These are phyloP conservation scores for Astrothelium macrocarpum DNA, from an alignment of 495 filamentous ascomycete genomes.

Conservation along the genomic window DNA sequence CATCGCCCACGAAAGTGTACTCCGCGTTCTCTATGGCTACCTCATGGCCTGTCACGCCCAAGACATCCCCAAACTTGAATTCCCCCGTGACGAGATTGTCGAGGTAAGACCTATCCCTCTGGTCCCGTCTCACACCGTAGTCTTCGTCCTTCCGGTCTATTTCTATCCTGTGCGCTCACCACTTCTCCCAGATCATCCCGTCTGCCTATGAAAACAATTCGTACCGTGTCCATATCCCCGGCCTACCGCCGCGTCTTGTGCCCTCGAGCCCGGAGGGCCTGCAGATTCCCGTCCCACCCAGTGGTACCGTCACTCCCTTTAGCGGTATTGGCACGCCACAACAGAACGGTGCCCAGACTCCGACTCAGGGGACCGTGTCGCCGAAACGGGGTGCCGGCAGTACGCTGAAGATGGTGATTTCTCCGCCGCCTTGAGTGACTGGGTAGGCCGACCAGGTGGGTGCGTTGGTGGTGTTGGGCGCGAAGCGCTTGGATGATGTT, in stretches of 20 bases:
- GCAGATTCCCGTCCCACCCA: slow-evolving; percentile 65
- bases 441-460: no score
- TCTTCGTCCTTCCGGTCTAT: no score
- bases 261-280: slow-evolving; percentile 76
- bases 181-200: slow-evolving; percentile 96
- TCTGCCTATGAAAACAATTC: slow-evolving; percentile 94
- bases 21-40: slow-evolving; percentile 94
- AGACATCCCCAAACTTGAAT: slow-evolving; percentile 87
- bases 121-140: no score
- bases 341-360: neutral
- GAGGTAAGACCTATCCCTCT: slow-evolving; percentile 46
- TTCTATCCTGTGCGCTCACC: no score
- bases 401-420: neutral
- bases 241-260: slow-evolving; percentile 50
- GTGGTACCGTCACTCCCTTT: slow-evolving; percentile 35
- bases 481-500: no score
- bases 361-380: neutral
- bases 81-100: slow-evolving; percentile 93
- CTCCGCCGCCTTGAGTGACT: neutral
- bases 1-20: slow-evolving; percentile 93
- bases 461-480: no score
- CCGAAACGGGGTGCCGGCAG: neutral
- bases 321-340: slow-evolving; percentile 28
- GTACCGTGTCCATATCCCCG: slow-evolving; percentile 70
- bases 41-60: slow-evolving; percentile 97